Evolutionary conservation across 2,329 filamentous ascomycete species (phyloP), one percentile per base, ranked within the genome.

Genomic region (Periconia sp.): DNA sequence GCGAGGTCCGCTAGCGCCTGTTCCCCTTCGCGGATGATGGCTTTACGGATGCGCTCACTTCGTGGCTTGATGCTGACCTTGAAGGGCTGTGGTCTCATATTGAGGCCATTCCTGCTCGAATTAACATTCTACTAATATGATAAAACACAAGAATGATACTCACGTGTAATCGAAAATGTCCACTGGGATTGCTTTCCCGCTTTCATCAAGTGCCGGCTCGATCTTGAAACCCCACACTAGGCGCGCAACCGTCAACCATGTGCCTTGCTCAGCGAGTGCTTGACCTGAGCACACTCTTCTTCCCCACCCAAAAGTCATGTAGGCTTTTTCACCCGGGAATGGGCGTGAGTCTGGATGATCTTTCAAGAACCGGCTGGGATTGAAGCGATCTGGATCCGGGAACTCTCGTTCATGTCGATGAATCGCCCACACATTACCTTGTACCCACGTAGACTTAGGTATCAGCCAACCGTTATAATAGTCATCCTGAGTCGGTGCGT

Each of bases 171-270:
- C 68, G 49, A 81, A 80, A 28, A 83, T 82, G 46, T 84, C 80
- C 26, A 83, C 77, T 2, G 77, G 73, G 13, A 80, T 69, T 13
- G 73, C 69, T 17, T 71, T 73, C 1, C 78, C 78, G 21, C 65
- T 48, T 19, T 56, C 54, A 54, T 75, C 71, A 10, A 70, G 41
- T 22, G 63, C 70, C 31, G 73, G 70, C 38, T 70, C 61, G 43
- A 83, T 77, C 40, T 73, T 70, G 54, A 83, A 85, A 0, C 73
- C 80, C 79, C 82, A 84, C 5, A 85, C 67, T 19, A 84, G 55
- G 11, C 81, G 68, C 7, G 79, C 78, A 31, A 84, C 71, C 0
- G 77, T 81, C 54, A 84, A 76, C 73, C 79, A 84, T 0, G 79
- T 79, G 5, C 81, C 79, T 55, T 83, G 79, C 61, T 85, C 81